phyloP scores from a whole-genome alignment of 1,284 basidiomycete species.

The Phylloporus sp. region DNA sequence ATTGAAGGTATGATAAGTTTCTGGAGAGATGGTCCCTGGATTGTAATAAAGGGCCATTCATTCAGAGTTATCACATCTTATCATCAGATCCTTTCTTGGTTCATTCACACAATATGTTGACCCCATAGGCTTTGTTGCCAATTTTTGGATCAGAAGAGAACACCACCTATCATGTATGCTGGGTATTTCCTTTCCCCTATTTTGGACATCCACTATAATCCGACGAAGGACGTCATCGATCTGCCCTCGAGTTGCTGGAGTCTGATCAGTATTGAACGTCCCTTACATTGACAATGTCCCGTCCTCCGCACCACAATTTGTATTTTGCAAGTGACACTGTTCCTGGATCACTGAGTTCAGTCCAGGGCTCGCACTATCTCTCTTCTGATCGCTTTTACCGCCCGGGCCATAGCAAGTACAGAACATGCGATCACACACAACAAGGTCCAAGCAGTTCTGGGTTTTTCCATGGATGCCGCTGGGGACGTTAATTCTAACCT shows the following conservation, averaged over 20 bases:
- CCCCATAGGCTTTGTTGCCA: too few species aligned
- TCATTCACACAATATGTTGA: too few species aligned
- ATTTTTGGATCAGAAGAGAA: too few species aligned
- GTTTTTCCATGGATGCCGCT: neutral
- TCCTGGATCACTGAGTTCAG: neutral
- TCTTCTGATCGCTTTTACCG: conserved; percentile 17
- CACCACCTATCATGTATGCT: too few species aligned
- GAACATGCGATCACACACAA: conserved; percentile 12
- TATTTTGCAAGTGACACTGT: conserved; percentile 14
- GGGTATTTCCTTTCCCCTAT: conserved; percentile 19
- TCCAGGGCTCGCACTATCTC: conserved; percentile 13
- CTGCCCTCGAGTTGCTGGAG: conserved; percentile 11
- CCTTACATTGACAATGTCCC: conserved; percentile 12
- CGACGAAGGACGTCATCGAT: conserved; percentile 11
- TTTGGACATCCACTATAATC: conserved; percentile 12
- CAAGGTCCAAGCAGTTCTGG: conserved; percentile 1
- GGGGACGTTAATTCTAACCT: neutral
- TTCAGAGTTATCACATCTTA: too few species aligned
- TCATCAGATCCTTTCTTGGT: too few species aligned
- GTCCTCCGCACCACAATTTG: conserved; percentile 20
- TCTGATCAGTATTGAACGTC: conserved; percentile 6
- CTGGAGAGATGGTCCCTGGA: too few species aligned
- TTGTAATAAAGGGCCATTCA: too few species aligned
- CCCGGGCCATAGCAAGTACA: conserved; percentile 19
- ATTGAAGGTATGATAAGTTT: too few species aligned